Evolutionary conservation across 2,329 filamentous ascomycete genomes (phyloP).

Genomic region (Juglanconis juglandina): DNA sequence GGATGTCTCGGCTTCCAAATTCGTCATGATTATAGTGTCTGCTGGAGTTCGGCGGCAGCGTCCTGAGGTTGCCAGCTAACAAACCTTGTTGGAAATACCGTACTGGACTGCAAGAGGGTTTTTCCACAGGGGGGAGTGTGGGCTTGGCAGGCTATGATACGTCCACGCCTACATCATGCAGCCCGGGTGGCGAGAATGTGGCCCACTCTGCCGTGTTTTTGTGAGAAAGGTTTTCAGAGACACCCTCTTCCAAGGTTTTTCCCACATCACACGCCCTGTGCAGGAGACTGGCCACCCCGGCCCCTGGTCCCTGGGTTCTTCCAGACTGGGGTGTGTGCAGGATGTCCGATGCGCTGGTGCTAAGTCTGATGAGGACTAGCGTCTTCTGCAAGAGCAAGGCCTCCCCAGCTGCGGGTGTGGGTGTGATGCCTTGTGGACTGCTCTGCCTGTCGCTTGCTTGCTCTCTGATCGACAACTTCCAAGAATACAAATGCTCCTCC

Average conservation of each 20-base stretch:
- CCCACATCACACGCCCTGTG: slow-evolving; percentile 13
- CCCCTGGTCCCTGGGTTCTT: not conserved
- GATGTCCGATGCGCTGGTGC: not conserved
- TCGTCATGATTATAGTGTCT: not conserved
- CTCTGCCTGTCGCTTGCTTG: slow-evolving; percentile 5
- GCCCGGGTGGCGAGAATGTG: not conserved
- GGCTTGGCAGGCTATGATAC: not conserved
- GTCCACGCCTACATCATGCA: not conserved
- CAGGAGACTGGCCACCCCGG: not conserved
- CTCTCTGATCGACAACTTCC: not conserved
- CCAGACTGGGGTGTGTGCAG: slow-evolving; percentile 5
- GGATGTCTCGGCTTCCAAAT: too few species aligned
- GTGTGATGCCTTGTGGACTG: slow-evolving; percentile 12
- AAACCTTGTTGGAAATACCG: not conserved
- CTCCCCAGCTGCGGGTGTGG: slow-evolving; percentile 5
- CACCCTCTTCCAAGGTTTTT: slow-evolving; percentile 7
- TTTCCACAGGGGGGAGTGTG: not conserved
- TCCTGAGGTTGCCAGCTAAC: not conserved
- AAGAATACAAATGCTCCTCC: slow-evolving; percentile 18
- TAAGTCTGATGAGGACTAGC: slow-evolving; percentile 3
- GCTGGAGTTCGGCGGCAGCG: not conserved
- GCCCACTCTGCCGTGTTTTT: not conserved
- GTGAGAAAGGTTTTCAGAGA: slow-evolving; percentile 17
- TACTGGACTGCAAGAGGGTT: not conserved
- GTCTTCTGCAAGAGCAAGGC: slow-evolving; percentile 12